Evolutionary conservation across 305 asterid genomes (phyloP).

Genomic region (Fraxinus velutina): DNA sequence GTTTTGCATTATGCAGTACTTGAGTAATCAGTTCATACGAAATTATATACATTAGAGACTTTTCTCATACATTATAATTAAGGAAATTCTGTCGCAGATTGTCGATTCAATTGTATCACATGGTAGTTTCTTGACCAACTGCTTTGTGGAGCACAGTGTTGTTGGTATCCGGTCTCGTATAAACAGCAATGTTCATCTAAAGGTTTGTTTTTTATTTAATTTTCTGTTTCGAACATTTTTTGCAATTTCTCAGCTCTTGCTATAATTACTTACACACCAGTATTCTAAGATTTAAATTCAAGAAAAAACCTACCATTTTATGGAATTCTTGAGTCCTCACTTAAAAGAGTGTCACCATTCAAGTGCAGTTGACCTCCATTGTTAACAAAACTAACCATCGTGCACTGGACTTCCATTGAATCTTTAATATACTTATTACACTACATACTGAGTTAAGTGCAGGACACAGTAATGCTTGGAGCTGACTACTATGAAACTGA

Average conservation of each 20-base stretch:
- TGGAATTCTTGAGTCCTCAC: background rate
- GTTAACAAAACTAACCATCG: background rate
- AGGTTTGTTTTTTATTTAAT: conserved; percentile 36
- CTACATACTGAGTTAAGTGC: background rate
- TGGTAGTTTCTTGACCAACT: conserved; percentile 80
- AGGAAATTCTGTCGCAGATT: conserved; percentile 48
- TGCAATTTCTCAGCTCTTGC: background rate
- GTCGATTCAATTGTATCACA: conserved; percentile 83
- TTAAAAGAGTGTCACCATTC: background rate
- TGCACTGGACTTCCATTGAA: background rate
- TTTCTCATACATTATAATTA: conserved; percentile 15
- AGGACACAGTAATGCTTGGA: conserved; percentile 95
- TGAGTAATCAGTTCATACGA: background rate
- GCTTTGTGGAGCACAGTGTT: conserved; percentile 83
- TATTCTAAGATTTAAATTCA: background rate
- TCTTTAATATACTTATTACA: background rate
- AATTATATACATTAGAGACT: background rate
- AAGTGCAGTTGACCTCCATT: background rate
- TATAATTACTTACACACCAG: background rate
- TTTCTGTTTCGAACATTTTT: background rate
- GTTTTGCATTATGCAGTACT: background rate
- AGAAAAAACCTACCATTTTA: background rate
- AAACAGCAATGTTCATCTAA: conserved; percentile 66
- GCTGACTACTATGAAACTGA: conserved; percentile 92
- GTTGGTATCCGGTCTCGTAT: conserved; percentile 85